Percentiles rank a stretch among this genome's conserved stretches.
Evolutionary conservation across 2,329 filamentous ascomycete genomes (phyloP).

Genomic region (Elsinoe necatrix): DNA sequence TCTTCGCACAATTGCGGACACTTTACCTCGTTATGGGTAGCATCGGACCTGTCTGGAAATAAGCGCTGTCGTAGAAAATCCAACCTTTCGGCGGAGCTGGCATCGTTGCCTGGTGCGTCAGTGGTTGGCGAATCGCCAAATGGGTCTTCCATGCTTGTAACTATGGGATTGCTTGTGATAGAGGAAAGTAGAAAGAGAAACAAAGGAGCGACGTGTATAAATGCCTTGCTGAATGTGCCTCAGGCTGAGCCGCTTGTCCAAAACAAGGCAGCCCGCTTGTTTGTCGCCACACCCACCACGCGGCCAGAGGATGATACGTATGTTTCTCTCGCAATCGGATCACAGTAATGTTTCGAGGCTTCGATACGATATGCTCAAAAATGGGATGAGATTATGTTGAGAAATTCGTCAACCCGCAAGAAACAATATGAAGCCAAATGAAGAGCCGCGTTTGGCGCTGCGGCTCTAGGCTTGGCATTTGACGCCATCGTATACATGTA

Average conservation of each 20-base stretch:
- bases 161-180: neutral
- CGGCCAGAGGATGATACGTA: neutral
- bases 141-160: neutral
- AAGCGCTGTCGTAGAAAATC: neutral
- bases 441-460: neutral
- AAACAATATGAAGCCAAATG: neutral
- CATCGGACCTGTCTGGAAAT: neutral
- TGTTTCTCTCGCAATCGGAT: neutral
- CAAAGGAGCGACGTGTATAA: neutral
- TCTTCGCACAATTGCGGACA: neutral
- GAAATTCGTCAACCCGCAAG: neutral
- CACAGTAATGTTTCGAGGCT: neutral
- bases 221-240: neutral
- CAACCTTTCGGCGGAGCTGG: neutral
- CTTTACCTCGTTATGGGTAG: neutral
- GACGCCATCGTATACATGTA: slow-evolving; percentile 4
- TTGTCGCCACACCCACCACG: neutral
- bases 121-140: neutral
- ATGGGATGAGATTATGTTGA: neutral
- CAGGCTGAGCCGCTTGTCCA: neutral
- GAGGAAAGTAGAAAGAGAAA: neutral
- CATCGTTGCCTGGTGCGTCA: neutral
- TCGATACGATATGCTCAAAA: neutral
- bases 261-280: neutral
- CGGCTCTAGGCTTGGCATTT: slow-evolving; percentile 8